These are phyloP conservation scores for Aspergillus avenaceus DNA, from an alignment of 495 filamentous ascomycete genomes.

Conservation along the genomic window DNA sequence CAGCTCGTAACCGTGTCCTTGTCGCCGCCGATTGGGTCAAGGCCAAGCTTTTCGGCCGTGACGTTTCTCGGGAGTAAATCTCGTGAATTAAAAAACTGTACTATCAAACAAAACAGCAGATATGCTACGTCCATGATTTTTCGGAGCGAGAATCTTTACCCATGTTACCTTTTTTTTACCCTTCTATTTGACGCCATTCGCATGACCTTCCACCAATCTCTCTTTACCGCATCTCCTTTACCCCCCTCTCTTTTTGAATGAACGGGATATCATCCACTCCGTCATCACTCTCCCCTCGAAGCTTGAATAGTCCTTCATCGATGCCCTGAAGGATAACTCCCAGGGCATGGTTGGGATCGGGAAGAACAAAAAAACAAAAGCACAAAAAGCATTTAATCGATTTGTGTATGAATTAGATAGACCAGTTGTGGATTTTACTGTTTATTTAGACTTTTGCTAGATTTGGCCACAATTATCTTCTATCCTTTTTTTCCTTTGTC, in stretches of 20 bases:
- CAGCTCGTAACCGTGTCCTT: conserved; percentile 85
- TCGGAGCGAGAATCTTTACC: conserved; percentile 9
- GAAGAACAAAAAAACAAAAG: not conserved
- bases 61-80: conserved; percentile 85
- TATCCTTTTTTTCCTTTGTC: conserved; percentile 9
- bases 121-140: conserved; percentile 18
- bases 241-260: not conserved
- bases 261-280: not conserved
- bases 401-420: conserved; percentile 19
- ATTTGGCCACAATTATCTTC: conserved; percentile 16
- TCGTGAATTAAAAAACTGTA: conserved; percentile 9
- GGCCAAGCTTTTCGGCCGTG: conserved; percentile 90
- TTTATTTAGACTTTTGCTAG: conserved; percentile 16
- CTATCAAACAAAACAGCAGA: conserved; percentile 12
- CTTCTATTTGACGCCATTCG: conserved; percentile 14
- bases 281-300: not conserved
- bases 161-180: conserved; percentile 10
- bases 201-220: not conserved
- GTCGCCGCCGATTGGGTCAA: conserved; percentile 95
- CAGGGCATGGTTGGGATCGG: not conserved
- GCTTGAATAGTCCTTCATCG: not conserved
- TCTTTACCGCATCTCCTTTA: conserved; percentile 3
- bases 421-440: conserved; percentile 10
- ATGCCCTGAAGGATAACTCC: not conserved
- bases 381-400: conserved; percentile 4